Base-by-base conservation (phyloP, 495 filamentous ascomycete species). In the Haplographium delicatum region DNA sequence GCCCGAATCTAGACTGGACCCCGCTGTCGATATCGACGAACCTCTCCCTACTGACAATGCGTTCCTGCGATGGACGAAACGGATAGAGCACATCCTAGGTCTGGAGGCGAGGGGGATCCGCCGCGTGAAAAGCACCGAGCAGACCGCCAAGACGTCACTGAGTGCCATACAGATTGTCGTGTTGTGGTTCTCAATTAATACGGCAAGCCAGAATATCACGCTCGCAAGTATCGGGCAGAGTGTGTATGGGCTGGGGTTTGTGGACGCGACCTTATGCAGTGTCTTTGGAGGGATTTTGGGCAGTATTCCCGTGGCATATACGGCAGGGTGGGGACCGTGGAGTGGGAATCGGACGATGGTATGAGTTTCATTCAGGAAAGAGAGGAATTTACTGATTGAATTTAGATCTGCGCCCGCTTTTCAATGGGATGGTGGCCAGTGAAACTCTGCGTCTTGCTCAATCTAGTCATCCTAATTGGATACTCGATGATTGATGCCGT, bases 351-450 rank as follows among this genome's bases (percentile, higher is more conserved):
- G 86, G 11, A 88, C 85, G 50, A 72, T 87, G 80, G 80, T 81
- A 65, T 51, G 66, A 62, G 20, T 11, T n/a, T 38, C 19, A 37
- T 41, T 24, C 3, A 27, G 20, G 11, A 11, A n/a, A 33, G 26
- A 41, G 18, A 37, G 26, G n/a, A n/a, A 8, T 10, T 4, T 30
- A 22, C 43, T 54, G 15, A 56, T n/a, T 25, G 31, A 15, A 5
- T 19, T 38, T 58, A 83, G 76, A 79, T 85, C 8, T 80, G 88
- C 51, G 73, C 81, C 15, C 74, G 85, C 11, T 90, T 83, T 65
- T 76, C 79, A 20, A 88, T 89, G 78, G 86, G 86, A 25, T 89
- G 84, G 80, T 89, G 83, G 81, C 86, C 86, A 1, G 80, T 78
- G 56, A 89, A 88, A 65, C 64, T 89, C 6, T 74, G 87, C 28